These are phyloP conservation scores for Raphanus raphanistrum DNA, from an alignment of 345 rosid genomes.

Conservation along the genomic window DNA sequence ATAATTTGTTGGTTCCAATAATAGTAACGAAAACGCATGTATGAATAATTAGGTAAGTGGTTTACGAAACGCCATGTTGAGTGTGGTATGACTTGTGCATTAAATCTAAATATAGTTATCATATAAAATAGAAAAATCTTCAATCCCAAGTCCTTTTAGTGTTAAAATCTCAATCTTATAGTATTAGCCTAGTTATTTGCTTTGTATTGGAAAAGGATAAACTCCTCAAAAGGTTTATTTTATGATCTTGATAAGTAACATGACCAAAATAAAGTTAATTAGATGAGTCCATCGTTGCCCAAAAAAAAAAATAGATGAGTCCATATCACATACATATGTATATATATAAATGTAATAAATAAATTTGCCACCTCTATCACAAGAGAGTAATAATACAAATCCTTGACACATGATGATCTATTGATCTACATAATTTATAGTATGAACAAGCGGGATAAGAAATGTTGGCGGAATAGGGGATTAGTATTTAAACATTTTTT, in stretches of 20 bases:
- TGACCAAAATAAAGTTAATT: constrained; percentile 25
- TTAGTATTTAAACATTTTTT: constrained; percentile 19
- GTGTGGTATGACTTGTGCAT: constrained; percentile 32
- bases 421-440: constrained; percentile 6
- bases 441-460: background rate
- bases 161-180: background rate
- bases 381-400: constrained; percentile 25
- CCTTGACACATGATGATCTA: constrained; percentile 21
- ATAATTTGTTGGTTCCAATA: constrained; percentile 18
- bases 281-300: background rate
- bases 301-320: constrained; percentile 16
- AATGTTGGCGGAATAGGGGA: constrained; percentile 27
- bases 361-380: constrained; percentile 29
- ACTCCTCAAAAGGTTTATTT: constrained; percentile 33
- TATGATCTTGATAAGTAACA: constrained; percentile 26
- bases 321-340: background rate
- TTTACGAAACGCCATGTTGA: constrained; percentile 28
- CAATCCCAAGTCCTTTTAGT: background rate
- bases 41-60: background rate
- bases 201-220: constrained; percentile 28
- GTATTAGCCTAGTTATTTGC: constrained; percentile 12
- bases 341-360: background rate
- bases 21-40: constrained; percentile 12
- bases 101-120: background rate
- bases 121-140: constrained; percentile 1